Evolutionary conservation across 2,329 filamentous ascomycete species (phyloP).

Genomic region (Exophiala phaeomuriformis): DNA sequence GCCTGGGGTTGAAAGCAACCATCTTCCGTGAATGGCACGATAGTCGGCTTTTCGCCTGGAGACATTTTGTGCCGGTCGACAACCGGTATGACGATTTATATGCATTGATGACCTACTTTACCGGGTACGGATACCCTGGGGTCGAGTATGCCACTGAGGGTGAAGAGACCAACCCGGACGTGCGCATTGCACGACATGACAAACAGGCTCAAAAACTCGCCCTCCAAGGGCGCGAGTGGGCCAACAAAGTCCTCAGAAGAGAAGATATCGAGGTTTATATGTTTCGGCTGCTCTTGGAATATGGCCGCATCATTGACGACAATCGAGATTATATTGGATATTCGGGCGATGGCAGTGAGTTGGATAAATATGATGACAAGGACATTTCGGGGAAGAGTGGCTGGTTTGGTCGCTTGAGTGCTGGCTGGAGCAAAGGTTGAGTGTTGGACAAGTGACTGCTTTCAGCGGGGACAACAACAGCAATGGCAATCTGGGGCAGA

Average conservation of each 20-base stretch:
- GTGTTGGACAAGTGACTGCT: too few species aligned
- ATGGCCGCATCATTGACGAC: conserved; percentile 58
- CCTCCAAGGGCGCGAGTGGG: conserved; percentile 34
- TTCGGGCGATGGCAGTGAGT: conserved; percentile 31
- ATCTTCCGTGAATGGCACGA: conserved; percentile 52
- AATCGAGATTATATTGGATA: conserved; percentile 55
- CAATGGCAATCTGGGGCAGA: too few species aligned
- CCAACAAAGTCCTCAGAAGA: conserved; percentile 33
- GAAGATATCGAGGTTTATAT: conserved; percentile 57
- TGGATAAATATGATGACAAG: conserved; percentile 26
- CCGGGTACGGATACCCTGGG: conserved; percentile 33
- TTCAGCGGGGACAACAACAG: too few species aligned
- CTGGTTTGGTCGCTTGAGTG: too few species aligned
- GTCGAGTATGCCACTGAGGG: conserved; percentile 11
- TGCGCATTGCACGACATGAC: conserved; percentile 31
- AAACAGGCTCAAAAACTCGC: conserved; percentile 33
- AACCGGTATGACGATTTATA: conserved; percentile 47
- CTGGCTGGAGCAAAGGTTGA: too few species aligned
- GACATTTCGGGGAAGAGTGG: background rate
- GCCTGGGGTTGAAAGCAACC: conserved; percentile 47
- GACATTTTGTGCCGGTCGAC: conserved; percentile 49
- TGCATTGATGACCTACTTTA: conserved; percentile 45
- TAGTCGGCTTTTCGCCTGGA: conserved; percentile 44
- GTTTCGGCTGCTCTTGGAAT: conserved; percentile 43
- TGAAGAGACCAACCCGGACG: conserved; percentile 21